Base-by-base conservation (phyloP, 2,329 filamentous ascomycete species). In the Neofusicoccum kwambonambiense region DNA sequence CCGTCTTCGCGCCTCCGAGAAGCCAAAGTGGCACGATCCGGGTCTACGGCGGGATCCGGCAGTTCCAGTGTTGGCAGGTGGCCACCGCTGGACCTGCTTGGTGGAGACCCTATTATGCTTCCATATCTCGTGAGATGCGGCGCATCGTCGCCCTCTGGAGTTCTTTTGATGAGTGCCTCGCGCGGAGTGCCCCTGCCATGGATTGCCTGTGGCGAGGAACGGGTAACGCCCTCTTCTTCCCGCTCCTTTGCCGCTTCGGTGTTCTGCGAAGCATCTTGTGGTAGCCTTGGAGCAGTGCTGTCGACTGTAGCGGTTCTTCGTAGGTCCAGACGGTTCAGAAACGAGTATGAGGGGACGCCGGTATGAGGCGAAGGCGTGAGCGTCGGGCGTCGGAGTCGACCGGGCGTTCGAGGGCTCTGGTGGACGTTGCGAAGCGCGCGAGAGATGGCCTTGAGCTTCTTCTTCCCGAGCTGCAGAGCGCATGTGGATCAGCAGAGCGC, bases 361-460 rank as follows among this genome's bases (percentile, higher is more conserved):
- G 75, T 72, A 58, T 71, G 71, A 8, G 76, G 71, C 66, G 74
- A 71, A 62, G 75, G 71, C 37, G 73, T 70, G 72, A 75, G 68
- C 54, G 66, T 72, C 71, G 66, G 72, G 44, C 74, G 71, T 63
- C 78, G 74, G 42, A 74, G 72, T 67, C 78, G 75, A 13, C 41
- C 42, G 47, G 77, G 67, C 15, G 61, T 54, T 35, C 81, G 77
- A 66, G 81, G 78, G 1, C 80, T 85, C 81, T 75, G 86, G 77
- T 80, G 87, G 79, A 80, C 78, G 70, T 79, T 83, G 64, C 86
- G 83, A 67, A 95, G 84, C 66, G 92, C 92, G 67, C 90, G 86
- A 27, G 84, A 80, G 61, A 97, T 89, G 64, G 88, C 88, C 78
- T 97, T 98, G 77, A 98, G 84, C 75, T 93, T 90, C 80, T 97